A percentile compares a stretch with the other conserved stretches of the same genome.
Evolutionary conservation across 768 basidiomycete species (phyloP).

Genomic region (Pleurotus salmoneostramineus): DNA sequence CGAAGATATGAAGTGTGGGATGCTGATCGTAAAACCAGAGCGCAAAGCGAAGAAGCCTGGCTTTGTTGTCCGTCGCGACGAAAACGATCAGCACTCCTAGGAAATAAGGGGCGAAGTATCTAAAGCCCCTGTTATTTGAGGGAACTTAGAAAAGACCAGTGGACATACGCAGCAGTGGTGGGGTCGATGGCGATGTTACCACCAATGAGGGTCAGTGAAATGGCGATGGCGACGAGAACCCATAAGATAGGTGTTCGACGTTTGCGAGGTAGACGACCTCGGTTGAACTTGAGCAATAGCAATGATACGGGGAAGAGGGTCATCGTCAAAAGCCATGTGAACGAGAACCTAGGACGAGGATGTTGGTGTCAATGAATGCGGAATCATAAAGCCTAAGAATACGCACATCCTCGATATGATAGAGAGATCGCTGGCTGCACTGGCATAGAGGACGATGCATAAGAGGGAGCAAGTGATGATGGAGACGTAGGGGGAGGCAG

Average conservation of each 20-base stretch:
- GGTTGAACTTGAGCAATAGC: constrained; percentile 60
- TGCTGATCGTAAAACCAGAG: constrained; percentile 68
- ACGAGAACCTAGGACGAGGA: constrained; percentile 45
- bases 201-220: constrained; percentile 41
- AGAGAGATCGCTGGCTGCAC: constrained; percentile 44
- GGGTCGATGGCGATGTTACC: constrained; percentile 63
- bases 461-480: constrained; percentile 47
- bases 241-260: constrained; percentile 33
- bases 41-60: constrained; percentile 43
- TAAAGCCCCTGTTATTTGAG: constrained; percentile 15
- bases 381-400: neutral
- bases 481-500: constrained; percentile 49
- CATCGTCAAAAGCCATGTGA: constrained; percentile 67
- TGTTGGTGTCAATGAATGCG: neutral
- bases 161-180: constrained; percentile 46
- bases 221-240: constrained; percentile 36
- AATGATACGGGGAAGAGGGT: constrained; percentile 57
- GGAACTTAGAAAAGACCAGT: neutral
- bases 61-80: constrained; percentile 48
- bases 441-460: constrained; percentile 52
- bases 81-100: constrained; percentile 45
- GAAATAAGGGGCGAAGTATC: constrained; percentile 63
- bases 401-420: constrained; percentile 59
- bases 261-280: constrained; percentile 49
- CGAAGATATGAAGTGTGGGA: constrained; percentile 38